Conservation (phyloP, 1,284 basidiomycete genomes). For the Fistulinella staudtii region DNA sequence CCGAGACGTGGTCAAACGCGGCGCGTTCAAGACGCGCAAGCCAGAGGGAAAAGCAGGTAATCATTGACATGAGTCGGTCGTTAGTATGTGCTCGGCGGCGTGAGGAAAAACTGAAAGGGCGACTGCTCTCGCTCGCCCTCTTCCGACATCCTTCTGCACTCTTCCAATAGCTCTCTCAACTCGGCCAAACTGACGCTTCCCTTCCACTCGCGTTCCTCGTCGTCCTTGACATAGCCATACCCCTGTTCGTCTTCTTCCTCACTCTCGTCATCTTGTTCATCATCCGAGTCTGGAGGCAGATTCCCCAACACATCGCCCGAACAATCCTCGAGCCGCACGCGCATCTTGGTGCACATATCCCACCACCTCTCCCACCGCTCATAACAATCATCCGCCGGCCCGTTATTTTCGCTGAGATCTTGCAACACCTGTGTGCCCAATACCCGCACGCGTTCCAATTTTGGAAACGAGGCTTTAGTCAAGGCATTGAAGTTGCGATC, state of each 20-base stretch:
- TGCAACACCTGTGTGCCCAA: slow-evolving; percentile 51
- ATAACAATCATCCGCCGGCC: slow-evolving; percentile 43
- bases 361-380: slow-evolving; percentile 72
- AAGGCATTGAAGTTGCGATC: slow-evolving; percentile 62
- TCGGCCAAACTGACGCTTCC: slow-evolving; percentile 34
- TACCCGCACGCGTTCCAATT: slow-evolving; percentile 52
- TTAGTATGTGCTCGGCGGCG: slow-evolving; percentile 11
- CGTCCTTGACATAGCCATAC: no score
- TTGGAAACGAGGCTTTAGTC: slow-evolving; percentile 54
- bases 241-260: slow-evolving; percentile 29
- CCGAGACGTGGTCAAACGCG: slow-evolving; percentile 47
- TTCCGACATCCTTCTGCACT: slow-evolving; percentile 47
- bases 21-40: slow-evolving; percentile 61
- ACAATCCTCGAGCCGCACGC: slow-evolving; percentile 62
- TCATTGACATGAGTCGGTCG: slow-evolving; percentile 14
- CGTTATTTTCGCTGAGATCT: slow-evolving; percentile 52
- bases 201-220: slow-evolving; percentile 31
- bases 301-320: slow-evolving; percentile 57
- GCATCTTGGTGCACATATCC: slow-evolving; percentile 43
- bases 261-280: slow-evolving; percentile 34
- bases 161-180: slow-evolving; percentile 44
- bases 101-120: slow-evolving; percentile 23
- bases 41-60: slow-evolving; percentile 61
- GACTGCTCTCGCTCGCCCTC: slow-evolving; percentile 36
- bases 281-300: slow-evolving; percentile 45